Evolutionary conservation across 2,329 filamentous ascomycete genomes (phyloP), one percentile per base, ranked within the genome.

Genomic region (Diaporthe ampelina): DNA sequence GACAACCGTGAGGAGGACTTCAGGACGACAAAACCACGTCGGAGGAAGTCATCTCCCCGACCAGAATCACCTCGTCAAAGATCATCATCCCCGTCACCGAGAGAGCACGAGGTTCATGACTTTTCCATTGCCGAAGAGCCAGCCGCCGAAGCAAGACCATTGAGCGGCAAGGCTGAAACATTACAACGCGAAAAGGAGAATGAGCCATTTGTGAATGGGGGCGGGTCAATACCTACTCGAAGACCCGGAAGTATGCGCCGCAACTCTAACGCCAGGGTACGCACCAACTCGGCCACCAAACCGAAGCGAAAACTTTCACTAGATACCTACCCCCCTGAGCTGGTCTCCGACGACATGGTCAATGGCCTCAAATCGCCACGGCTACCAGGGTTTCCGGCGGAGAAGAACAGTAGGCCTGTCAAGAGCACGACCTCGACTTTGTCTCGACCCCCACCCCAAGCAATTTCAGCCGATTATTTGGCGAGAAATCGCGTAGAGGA

Each of bases 231-330:
- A 15, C 59, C 78, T 8, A 54, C 58, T 17, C 26, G 75, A 37
- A 78, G 78, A 3, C 73, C 79, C 5, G 73, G 73, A 21, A 70
- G 56, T 11, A 74, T 77, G 8, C 79, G 81, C 45, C 80, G 80
- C 1, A 84, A 82, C 45, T 82, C 82, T 1, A 82, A 81, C 73
- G 79, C 82, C 4, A 80, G 80, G 35, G 78, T 84, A 13, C 79
- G 81, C 24, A 80, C 82, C 1, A 70, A 81, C 10, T 76, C 79
- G 4, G 76, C 78, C 4, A 74, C 81, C 3, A 79, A 79, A 50
- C 77, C 81, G 8, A 81, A 82, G 69, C 79, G 81, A 9, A 81
- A 81, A 54, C 73, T 83, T 4, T 81, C 82, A 0, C 78, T 82
- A 50, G 82, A 84, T 45, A 77, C 81, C 2, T 82, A 80, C 58